Base-by-base conservation (phyloP, 192 early-diverging fungal species). In the Helicostylum pulchrum region DNA sequence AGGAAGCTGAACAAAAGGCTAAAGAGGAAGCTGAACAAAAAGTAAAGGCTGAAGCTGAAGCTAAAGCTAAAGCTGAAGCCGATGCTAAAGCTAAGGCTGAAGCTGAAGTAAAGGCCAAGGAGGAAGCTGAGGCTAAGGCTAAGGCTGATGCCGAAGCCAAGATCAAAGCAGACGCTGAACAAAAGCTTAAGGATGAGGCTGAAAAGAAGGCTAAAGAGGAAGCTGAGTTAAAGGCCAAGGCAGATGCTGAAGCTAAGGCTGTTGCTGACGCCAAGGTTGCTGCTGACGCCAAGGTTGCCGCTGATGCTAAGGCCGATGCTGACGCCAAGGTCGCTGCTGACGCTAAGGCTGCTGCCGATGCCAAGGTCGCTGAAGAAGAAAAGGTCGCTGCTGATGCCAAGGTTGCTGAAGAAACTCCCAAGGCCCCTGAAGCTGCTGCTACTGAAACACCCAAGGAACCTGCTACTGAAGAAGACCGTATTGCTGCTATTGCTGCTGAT, bases 311-410 rank as follows among this genome's bases (percentile, higher is more conserved):
- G 39, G 50, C 2, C n/a, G 58, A 14, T 20, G 55, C 66, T 59
- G 56, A 15, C 12, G 66, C 53, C 31, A 39, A 20, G 42, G 48
- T 9, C 1, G 61, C 50, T 6, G 60, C 61, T 55, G 67, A 47
- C 14, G 65, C 54, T 3, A 23, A 39, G 23, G 30, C 6, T 4
- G 51, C 49, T n/a, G 58, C 61, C 34, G 67, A 68, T 21, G 53
- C 50, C 1, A 51, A 77, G 50, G 70, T 68, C 19, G 75, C 70
- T 26, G 56, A 61, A 12, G 67, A 76, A 34, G 69, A 72, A 30
- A 72, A 54, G 48, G 60, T 8, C 14, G 21, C 55, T 55, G 39
- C 61, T 34, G 61, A 64, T 11, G 47, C 59, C 32, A 61, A 68
- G 30, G 34, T 11, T 19, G 36, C 4, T 10, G 65, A 46, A 3